Evolutionary conservation across 345 rosid genomes (phyloP).

Genomic region (Raphanus raphanistrum): DNA sequence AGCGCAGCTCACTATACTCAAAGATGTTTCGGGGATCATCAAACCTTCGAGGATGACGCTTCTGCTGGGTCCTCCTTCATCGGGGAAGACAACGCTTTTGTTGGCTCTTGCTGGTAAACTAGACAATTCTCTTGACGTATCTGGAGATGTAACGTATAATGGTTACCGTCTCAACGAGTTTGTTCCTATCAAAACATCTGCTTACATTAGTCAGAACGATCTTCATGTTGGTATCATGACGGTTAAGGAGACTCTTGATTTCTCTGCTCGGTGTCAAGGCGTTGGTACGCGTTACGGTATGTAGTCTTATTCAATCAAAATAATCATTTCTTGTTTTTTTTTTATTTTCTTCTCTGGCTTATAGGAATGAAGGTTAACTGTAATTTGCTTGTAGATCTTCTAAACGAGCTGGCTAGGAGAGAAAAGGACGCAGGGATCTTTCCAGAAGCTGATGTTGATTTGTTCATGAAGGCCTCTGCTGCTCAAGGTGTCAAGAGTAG

Average conservation of each 20-base stretch:
- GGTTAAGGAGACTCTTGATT: slow-evolving; percentile 79
- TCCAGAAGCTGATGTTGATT: slow-evolving; percentile 82
- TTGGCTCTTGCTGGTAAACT: slow-evolving; percentile 76
- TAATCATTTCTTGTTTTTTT: not conserved
- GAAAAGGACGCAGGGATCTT: slow-evolving; percentile 78
- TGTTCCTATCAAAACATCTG: slow-evolving; percentile 74
- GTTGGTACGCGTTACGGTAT: slow-evolving; percentile 83
- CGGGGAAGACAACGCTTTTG: slow-evolving; percentile 80
- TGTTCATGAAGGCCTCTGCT: slow-evolving; percentile 93
- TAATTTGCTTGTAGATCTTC: slow-evolving; percentile 48
- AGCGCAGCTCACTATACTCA: slow-evolving; percentile 65
- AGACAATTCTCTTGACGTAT: slow-evolving; percentile 53
- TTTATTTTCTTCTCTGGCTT: not conserved
- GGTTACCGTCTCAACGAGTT: slow-evolving; percentile 63
- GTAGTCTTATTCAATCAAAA: not conserved
- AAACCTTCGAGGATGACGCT: slow-evolving; percentile 82
- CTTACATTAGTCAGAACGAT: slow-evolving; percentile 80
- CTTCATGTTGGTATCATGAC: slow-evolving; percentile 85
- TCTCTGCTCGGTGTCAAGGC: slow-evolving; percentile 83
- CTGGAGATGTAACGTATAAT: slow-evolving; percentile 66
- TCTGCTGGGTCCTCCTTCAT: slow-evolving; percentile 78
- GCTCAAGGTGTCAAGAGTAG: slow-evolving; percentile 63
- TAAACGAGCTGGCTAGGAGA: slow-evolving; percentile 74
- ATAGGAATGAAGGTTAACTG: not conserved
- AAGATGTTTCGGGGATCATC: slow-evolving; percentile 61